phyloP scores from a whole-genome alignment of 352 stramenopile species.

The Phytophthora gonapodyides region DNA sequence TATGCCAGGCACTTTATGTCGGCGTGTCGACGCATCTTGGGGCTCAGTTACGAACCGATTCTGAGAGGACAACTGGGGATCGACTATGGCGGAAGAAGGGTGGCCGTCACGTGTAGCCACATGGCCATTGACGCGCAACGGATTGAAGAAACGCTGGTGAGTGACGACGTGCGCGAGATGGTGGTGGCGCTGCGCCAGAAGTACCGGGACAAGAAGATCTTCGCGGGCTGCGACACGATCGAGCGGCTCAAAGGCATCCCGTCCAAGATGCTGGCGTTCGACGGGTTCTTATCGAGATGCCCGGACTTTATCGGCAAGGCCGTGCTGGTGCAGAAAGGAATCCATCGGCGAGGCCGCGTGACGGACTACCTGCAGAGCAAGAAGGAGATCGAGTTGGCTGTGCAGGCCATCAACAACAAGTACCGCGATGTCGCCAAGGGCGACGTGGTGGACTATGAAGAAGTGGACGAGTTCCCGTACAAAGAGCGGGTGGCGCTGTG shows the following conservation, averaged over 20 bases:
- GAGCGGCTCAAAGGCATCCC: conserved; percentile 97
- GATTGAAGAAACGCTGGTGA: conserved; percentile 57
- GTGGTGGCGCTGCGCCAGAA: conserved; percentile 66
- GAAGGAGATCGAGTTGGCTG: conserved; percentile 92
- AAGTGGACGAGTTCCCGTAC: conserved; percentile 71
- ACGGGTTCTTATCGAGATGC: conserved; percentile 90
- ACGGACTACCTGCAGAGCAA: conserved; percentile 95
- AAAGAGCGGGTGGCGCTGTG: conserved; percentile 75
- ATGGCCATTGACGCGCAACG: conserved; percentile 69
- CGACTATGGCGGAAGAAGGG: conserved; percentile 94
- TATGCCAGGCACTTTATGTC: conserved; percentile 93
- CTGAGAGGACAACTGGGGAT: conserved; percentile 91
- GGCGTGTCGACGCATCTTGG: conserved; percentile 92
- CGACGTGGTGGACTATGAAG: conserved; percentile 77
- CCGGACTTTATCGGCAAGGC: conserved; percentile 85
- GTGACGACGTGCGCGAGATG: conserved; percentile 49
- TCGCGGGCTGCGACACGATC: conserved; percentile 93
- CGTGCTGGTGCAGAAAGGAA: conserved; percentile 82
- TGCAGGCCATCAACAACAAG: conserved; percentile 92
- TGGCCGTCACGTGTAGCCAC: conserved; percentile 96
- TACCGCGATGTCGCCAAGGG: conserved; percentile 61
- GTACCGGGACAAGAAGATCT: conserved; percentile 81
- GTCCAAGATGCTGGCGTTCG: conserved; percentile 96
- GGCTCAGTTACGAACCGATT: conserved; percentile 93
- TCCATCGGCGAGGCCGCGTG: conserved; percentile 82